A percentile compares a stretch with the other conserved stretches of the same genome.
These are phyloP conservation scores for Hippophae rhamnoides DNA, from an alignment of 306 rosid species.

Conservation along the genomic window DNA sequence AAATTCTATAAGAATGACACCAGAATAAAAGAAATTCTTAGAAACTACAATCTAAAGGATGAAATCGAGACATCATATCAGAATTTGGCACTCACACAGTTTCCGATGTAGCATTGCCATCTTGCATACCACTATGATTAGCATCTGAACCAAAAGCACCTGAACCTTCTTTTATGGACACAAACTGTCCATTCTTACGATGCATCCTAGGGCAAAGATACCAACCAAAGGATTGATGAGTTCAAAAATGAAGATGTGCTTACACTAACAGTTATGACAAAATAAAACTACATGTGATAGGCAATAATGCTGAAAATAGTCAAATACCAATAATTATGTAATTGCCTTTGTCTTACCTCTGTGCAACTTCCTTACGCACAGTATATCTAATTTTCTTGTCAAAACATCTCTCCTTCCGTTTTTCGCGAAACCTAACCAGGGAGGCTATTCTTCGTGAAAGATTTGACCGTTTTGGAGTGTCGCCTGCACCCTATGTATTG, in stretches of 20 bases:
- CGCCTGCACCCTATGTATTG: conserved; percentile 40
- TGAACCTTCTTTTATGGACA: conserved; percentile 61
- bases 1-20: background rate
- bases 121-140: conserved; percentile 41
- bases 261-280: too few species aligned
- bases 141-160: conserved; percentile 59
- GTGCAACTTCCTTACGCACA: conserved; percentile 70
- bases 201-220: conserved; percentile 62
- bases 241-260: too few species aligned
- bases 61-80: conserved; percentile 6
- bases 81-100: conserved; percentile 56
- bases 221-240: conserved; percentile 5
- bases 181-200: conserved; percentile 82
- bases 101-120: conserved; percentile 51
- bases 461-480: conserved; percentile 43
- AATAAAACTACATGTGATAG: too few species aligned
- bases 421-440: conserved; percentile 73
- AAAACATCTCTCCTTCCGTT: conserved; percentile 68
- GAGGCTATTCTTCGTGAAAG: conserved; percentile 61
- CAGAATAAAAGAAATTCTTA: background rate
- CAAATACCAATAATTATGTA: too few species aligned
- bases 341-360: conserved; percentile 33
- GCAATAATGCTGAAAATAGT: too few species aligned
- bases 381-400: conserved; percentile 67
- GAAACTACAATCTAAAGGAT: background rate